Evolutionary conservation across 2,329 filamentous ascomycete species (phyloP), one percentile per base, ranked within the genome.

Genomic region (Colletotrichum sp.): DNA sequence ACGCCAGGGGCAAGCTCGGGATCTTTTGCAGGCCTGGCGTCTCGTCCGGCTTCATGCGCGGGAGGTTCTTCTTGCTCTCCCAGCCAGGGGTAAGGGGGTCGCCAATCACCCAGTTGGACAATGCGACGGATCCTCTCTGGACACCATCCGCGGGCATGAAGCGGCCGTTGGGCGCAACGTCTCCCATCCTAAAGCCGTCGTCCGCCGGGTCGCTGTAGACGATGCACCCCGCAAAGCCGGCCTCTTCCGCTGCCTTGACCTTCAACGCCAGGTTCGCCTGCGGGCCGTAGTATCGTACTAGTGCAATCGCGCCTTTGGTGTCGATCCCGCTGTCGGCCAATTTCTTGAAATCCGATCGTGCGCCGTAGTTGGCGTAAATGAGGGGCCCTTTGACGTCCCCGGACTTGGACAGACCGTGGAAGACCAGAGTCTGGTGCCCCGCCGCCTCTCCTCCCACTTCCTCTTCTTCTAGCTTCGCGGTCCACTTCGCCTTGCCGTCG

Each of bases 11-110:
- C 64, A 99, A 86, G 83, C 96, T 98, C 0, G 97, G 97, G 60
- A 99, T 99, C 68, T 94, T 91, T 28, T 93, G 91, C 16, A 99
- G 88, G 0, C 93, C 96, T 3, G 91, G 87, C 62, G 94, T 94
- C 66, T 96, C 91, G 26, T 94, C 91, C 24, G 92, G 90, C 66
- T 91, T 89, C 80, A 97, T 88, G 66, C 95, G 91, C 59, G 93
- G 90, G 57, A 91, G 86, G 8, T 91, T 90, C 79, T 91, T 89
- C 62, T 90, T 92, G 84, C 94, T 96, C 75, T 95, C 93, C 89
- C 93, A 96, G 6, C 96, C 96, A 4, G 97, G 97, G 0, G 95
- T 98, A 60, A 99, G 89, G n/a, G 96, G 94, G 84, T 99, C 97
- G 49, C 97, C 97, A 1, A 98, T 86, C 6, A 98, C 91, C 92